Evolutionary conservation across 768 basidiomycete species (phyloP), one percentile per base, ranked within the genome.

Genomic region (Naganishia vaughanmartiniae): DNA sequence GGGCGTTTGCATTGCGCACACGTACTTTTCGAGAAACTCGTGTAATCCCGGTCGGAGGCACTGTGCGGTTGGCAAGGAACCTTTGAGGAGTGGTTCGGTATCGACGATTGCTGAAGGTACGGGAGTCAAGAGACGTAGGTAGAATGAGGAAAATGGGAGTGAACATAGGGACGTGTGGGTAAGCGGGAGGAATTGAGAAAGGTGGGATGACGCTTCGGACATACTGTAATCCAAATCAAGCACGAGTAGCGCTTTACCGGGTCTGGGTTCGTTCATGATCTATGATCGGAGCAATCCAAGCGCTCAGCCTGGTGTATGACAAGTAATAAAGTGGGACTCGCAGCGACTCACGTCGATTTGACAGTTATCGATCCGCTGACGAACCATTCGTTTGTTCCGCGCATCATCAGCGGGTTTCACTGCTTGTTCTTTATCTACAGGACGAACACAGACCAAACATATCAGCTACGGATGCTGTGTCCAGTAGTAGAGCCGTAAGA

Each of bases 171-270:
- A 36, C 28, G 3, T 36, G 30, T 10, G 39, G 3, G 11, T 0
- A n/a, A 9, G 53, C 10, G 31, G 21, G 19, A 54, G 65, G 12
- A 66, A 31, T 19, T 17, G 39, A 34, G 26, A 11, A 46, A 9
- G 7, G 15, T 9, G 45, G 21, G 7, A 17, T 6, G 14, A 4
- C 17, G 14, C 17, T 46, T 15, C 7, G 55, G 58, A 68, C 86
- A 76, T 68, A 90, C 92, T 93, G 74, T 93, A 92, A 79, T 93
- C 92, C 67, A 93, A 87, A 78, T 93, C 92, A 11, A 95, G 84
- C 0, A 95, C 92, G 26, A 93, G 85, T 0, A 95, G 82, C 70
- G 87, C 88, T 80, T 93, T 93, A 26, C 89, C 90, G 65, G 84
- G 83, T 34, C 92, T 84, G 26, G 92, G 84, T 4, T 89, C 89